These are phyloP conservation scores for Madurella mycetomatis DNA, from an alignment of 2,329 filamentous ascomycete genomes.

Conservation along the genomic window DNA sequence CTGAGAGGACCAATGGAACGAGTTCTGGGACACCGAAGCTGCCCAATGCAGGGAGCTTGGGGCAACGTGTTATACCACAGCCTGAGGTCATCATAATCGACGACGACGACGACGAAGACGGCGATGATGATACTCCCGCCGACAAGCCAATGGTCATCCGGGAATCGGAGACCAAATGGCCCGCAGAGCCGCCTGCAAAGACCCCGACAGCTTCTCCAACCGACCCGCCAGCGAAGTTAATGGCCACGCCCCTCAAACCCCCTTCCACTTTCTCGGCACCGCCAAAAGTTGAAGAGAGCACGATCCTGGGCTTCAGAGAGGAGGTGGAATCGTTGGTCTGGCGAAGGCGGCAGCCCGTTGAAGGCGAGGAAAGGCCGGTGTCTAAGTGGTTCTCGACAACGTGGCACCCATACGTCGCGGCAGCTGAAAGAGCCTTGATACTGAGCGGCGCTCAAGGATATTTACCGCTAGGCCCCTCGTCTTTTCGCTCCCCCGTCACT, in stretches of 20 bases:
- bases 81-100: slow-evolving; percentile 16
- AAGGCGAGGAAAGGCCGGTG: not conserved
- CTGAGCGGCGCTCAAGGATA: slow-evolving; percentile 17
- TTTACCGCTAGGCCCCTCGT: slow-evolving; percentile 4
- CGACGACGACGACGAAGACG: too few species aligned
- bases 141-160: not conserved
- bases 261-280: too few species aligned
- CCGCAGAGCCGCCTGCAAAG: not conserved
- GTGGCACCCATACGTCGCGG: slow-evolving; percentile 26
- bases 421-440: slow-evolving; percentile 18
- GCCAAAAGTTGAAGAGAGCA: not conserved
- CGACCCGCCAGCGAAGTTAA: too few species aligned
- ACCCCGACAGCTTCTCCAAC: not conserved
- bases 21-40: not conserved
- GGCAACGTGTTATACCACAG: not conserved
- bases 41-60: too few species aligned
- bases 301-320: slow-evolving; percentile 17
- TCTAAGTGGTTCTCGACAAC: slow-evolving; percentile 12
- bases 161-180: not conserved
- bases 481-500: slow-evolving; percentile 9
- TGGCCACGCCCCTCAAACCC: too few species aligned
- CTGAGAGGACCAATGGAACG: not conserved
- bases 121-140: not conserved
- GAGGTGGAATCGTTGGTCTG: slow-evolving; percentile 21
- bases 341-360: slow-evolving; percentile 7